Evolutionary conservation across 78 protist genomes (phyloP).

Genomic region (Anaeramoeba flamelloides): DNA sequence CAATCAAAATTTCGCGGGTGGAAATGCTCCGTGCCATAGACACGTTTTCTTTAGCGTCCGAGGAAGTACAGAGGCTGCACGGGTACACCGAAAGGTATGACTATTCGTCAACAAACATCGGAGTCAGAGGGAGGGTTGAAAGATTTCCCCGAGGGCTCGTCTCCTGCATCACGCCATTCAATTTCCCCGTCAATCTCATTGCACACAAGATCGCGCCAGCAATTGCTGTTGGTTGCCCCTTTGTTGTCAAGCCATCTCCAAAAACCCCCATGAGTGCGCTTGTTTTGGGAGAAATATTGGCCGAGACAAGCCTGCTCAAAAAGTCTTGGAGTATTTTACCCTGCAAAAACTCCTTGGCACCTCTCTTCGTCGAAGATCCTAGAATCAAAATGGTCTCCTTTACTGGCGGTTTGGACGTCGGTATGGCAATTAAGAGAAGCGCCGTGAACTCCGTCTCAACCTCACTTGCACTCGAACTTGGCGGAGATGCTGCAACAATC

Average conservation of each 20-base stretch:
- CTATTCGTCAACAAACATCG: neutral
- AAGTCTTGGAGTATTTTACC: slow-evolving; percentile 24
- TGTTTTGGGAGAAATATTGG: slow-evolving; percentile 38
- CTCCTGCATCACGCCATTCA: slow-evolving; percentile 48
- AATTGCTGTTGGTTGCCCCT: slow-evolving; percentile 36
- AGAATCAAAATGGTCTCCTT: slow-evolving; percentile 40
- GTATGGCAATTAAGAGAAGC: neutral
- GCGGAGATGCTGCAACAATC: slow-evolving; percentile 57
- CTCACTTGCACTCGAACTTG: slow-evolving; percentile 46
- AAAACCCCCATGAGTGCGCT: slow-evolving; percentile 41
- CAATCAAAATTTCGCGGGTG: slow-evolving; percentile 22
- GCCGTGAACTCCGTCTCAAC: too few species aligned
- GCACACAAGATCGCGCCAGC: slow-evolving; percentile 60
- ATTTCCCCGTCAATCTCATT: slow-evolving; percentile 47
- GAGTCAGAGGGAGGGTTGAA: slow-evolving; percentile 3
- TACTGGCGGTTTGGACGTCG: slow-evolving; percentile 22
- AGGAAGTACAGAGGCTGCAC: slow-evolving; percentile 13
- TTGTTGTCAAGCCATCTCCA: slow-evolving; percentile 40
- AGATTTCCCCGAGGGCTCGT: slow-evolving; percentile 48
- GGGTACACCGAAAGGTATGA: slow-evolving; percentile 11
- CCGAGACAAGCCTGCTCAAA: slow-evolving; percentile 17
- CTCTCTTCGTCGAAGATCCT: slow-evolving; percentile 19
- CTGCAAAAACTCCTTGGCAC: neutral
- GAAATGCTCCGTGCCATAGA: slow-evolving; percentile 21
- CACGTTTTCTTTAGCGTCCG: slow-evolving; percentile 16